Base-by-base conservation (phyloP, 805 yeast genomes). In the Candida nitratophila region DNA sequence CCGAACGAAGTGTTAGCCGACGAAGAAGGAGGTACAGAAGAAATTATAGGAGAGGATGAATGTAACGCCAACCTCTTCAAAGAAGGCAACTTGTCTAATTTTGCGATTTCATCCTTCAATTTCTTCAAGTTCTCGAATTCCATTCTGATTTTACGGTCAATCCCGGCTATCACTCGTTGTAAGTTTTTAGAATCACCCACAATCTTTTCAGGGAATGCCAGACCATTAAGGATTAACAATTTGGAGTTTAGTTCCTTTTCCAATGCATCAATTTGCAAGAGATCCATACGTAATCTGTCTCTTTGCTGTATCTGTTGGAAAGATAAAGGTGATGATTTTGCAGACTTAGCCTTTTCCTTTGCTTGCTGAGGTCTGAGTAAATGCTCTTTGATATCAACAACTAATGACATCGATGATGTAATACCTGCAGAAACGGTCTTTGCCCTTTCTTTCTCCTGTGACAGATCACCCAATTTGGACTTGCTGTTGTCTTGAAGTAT, bases 151-250 rank as follows among this genome's bases (percentile, higher is more conserved):
- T 50, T 52, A 19, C 53, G 39, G 41, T 63, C 64, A 19, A 65
- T 42, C 15, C 50, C 50, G 5, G 57, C 50, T 6, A 69, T 40
- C 20, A 66, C 38, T 12, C 45, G 42, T n/a, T 55, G 54, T 33
- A 71, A 50, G 11, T 52, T 52, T 14, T 45, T 37, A 22, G 65
- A 62, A 35, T 52, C 51, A 5, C 52, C 43, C 9, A 60, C 40
- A 7, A 70, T 39, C 15, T 51, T 50, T 12, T 58, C 61, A 19
- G 65, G 68, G 34, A 60, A 58, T 11, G 54, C 24, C 10, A 50
- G 42, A 35, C 60, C 51, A 32, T 63, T 62, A 37, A 60, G 29
- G 3, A 62, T 21, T 16, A 64, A 44, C 8, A 64, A 32, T n/a
- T 49, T 50, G 4, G 60, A 49, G 22, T 56, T 58, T 5, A 63